These are phyloP conservation scores for Pleodorina starrii DNA, from an alignment of 139 green algal species.

Conservation along the genomic window DNA sequence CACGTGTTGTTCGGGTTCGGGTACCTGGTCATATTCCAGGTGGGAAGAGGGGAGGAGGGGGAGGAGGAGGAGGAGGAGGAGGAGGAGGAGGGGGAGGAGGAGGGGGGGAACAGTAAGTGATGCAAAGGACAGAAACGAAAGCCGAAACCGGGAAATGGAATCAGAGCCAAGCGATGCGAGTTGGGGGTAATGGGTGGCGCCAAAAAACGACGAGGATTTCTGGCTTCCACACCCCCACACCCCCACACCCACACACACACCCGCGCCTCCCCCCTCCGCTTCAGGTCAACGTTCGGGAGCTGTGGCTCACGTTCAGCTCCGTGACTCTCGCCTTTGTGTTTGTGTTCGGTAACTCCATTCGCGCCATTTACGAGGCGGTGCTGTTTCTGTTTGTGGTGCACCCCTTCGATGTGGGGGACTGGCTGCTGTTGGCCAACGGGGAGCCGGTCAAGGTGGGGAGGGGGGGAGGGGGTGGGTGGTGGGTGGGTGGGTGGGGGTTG, in stretches of 20 bases:
- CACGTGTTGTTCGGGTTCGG: conserved; percentile 67
- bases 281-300: conserved; percentile 66
- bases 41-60: conserved; percentile 19
- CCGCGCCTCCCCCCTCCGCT: neutral
- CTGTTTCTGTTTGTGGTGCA: conserved; percentile 85
- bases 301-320: conserved; percentile 65
- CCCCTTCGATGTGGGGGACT: conserved; percentile 84
- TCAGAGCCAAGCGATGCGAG: too few relatives aligned
- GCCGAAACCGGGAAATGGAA: too few relatives aligned
- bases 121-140: too few relatives aligned
- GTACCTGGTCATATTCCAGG: conserved; percentile 79
- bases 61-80: neutral
- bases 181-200: too few relatives aligned
- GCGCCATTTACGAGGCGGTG: conserved; percentile 71
- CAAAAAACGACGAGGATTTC: too few relatives aligned
- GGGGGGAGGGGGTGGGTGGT: too few relatives aligned
- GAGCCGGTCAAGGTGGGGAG: conserved; percentile 54
- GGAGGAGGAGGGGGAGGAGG: too few relatives aligned
- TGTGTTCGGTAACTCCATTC: conserved; percentile 76
- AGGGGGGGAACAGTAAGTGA: too few relatives aligned
- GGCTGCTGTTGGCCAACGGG: conserved; percentile 53
- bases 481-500: too few relatives aligned
- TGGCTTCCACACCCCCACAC: neutral
- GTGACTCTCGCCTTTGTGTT: conserved; percentile 69
- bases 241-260: too few relatives aligned